Evolutionary conservation across 768 basidiomycete species (phyloP), one percentile per base, ranked within the genome.

Genomic region (Cyclocybe aegerita): DNA sequence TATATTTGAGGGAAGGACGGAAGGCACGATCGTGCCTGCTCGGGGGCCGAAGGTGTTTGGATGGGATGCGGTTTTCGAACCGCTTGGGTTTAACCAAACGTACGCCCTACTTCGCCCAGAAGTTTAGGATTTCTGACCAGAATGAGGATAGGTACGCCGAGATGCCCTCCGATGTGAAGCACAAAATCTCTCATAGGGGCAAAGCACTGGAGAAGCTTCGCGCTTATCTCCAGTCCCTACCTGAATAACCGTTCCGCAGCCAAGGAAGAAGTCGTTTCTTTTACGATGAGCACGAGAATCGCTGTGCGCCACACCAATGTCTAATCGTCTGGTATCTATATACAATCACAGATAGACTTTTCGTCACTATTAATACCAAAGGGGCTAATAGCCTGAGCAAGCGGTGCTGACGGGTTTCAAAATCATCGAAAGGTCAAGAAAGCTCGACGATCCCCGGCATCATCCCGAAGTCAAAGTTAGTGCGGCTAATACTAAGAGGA

Each of bases 21-120:
- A 92, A 17, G 96, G 96, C 2, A 77, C 68, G n/a, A 94, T 98
- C 54, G 96, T 99, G 2, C 83, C 84, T 17, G 79, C 95, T 1
- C 70, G 95, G 39, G 96, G 96, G 0, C 78, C 84, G 0, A 70
- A 75, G 29, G 68, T 79, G 9, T 98, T 98, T 62, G 96, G 96
- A 16, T 98, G 94, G 93, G 93, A 96, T 67, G 76, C 93, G 0
- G 70, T 89, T 7, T 97, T 96, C 62, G 81, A 93, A 63, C 90
- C 89, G 0, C 75, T 81, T 43, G 86, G 81, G 8, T 84, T 79
- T 14, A 84, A 85, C 6, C 75, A 83, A 66, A 98, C 95, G 89
- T 95, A 76, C 62, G 70, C 59, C 30, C 17, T 30, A 49, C 16
- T 41, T n/a, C 16, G 36, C 48, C 29, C 50, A 36, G 40, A 14